These are phyloP conservation scores for Emergomyces pasteurianus DNA, from an alignment of 2,329 filamentous ascomycete genomes.

Conservation along the genomic window DNA sequence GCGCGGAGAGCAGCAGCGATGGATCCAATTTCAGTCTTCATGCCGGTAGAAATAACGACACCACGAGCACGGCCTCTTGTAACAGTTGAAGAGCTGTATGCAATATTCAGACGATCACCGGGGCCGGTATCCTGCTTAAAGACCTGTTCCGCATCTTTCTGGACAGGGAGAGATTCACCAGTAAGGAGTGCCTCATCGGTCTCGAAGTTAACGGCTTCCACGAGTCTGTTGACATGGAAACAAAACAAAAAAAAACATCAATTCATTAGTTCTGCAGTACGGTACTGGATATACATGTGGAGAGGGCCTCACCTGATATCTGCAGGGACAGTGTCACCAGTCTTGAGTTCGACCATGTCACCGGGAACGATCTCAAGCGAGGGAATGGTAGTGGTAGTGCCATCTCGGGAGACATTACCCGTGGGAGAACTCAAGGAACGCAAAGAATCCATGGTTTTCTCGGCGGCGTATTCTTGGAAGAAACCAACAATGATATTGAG, in stretches of 20 bases:
- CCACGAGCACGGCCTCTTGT: conserved; percentile 50
- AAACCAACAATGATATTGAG: conserved; percentile 49
- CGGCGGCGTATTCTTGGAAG: conserved; percentile 42
- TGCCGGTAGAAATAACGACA: conserved; percentile 49
- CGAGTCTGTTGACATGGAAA: conserved; percentile 27
- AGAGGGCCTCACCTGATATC: conserved; percentile 25
- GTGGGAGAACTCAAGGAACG: conserved; percentile 41
- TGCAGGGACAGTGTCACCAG: conserved; percentile 39
- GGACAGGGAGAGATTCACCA: conserved; percentile 49
- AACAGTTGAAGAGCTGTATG: conserved; percentile 50
- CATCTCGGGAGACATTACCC: conserved; percentile 40
- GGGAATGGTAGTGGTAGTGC: conserved; percentile 38
- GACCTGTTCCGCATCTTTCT: conserved; percentile 38
- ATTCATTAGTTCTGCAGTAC: not conserved
- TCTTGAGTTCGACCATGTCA: conserved; percentile 43
- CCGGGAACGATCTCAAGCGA: conserved; percentile 47
- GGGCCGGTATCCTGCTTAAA: conserved; percentile 43
- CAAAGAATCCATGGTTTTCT: conserved; percentile 44
- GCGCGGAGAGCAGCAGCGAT: conserved; percentile 54
- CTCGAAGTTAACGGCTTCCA: conserved; percentile 48
- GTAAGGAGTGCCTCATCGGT: conserved; percentile 52
- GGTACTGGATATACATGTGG: not conserved
- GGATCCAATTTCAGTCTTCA: conserved; percentile 51
- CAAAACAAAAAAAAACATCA: not conserved
- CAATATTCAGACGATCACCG: conserved; percentile 50